Percentiles rank a stretch among this genome's conserved stretches.
These are phyloP conservation scores for Mediolabrus comicus DNA, from an alignment of 108 stramenopile species.

Conservation along the genomic window DNA sequence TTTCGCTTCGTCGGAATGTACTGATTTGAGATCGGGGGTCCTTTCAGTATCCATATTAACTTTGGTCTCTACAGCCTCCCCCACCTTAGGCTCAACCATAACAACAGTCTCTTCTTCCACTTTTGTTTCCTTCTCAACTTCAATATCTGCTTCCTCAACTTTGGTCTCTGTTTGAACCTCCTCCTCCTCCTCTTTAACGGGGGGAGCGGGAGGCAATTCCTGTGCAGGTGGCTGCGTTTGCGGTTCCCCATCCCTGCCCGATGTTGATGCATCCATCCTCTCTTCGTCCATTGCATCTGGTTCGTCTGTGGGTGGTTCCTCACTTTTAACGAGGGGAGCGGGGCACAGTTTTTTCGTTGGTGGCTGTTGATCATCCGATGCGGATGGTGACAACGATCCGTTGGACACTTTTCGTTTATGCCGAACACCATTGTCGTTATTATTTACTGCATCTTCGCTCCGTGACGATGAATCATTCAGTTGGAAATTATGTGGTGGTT, in stretches of 20 bases:
- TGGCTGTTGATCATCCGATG: neutral
- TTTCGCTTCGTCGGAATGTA: neutral
- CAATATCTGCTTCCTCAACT: no score
- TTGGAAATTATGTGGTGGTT: neutral
- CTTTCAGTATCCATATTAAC: neutral
- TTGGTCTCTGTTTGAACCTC: neutral
- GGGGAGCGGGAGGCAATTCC: neutral
- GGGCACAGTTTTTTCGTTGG: neutral
- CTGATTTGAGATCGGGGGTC: constrained; percentile 1
- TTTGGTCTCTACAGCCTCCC: neutral
- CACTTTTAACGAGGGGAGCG: neutral
- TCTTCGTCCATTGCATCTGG: neutral
- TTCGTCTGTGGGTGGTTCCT: neutral
- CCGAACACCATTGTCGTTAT: neutral
- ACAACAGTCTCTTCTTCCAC: neutral
- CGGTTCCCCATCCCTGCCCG: neutral
- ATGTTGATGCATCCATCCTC: neutral
- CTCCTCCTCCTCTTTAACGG: neutral
- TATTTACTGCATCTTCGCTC: neutral
- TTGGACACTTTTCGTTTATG: neutral
- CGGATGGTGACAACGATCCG: neutral
- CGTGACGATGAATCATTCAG: neutral
- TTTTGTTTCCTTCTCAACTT: neutral
- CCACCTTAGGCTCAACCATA: neutral
- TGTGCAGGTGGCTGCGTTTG: neutral